Evolutionary conservation across 805 yeast species (phyloP), one percentile per base, ranked within the genome.

Genomic region (Yamadazyma nakazawae): DNA sequence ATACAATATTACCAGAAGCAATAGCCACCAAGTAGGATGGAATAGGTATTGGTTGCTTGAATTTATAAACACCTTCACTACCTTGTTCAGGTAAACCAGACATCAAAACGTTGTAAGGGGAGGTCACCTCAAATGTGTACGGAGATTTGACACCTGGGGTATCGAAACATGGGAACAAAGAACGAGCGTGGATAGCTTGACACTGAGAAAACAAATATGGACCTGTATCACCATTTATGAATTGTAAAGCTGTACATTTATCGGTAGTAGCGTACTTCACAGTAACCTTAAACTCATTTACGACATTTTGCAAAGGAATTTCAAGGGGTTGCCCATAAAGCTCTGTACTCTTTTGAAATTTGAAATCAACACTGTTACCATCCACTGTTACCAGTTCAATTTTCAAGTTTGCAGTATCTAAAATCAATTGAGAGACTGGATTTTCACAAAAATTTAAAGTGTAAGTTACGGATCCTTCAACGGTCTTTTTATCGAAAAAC

Each of bases 151-250:
- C 57, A 3, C 61, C 65, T 5, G 71, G 71, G 2, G 70, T 66
- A 46, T 66, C 71, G 50, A 66, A 66, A 48, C 71, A 63, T 2
- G 71, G 71, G 53, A 64, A 66, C 43, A 66, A 54, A 26, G 66
- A 61, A 34, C 71, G 55, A 24, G 70, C 71, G 45, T 66, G 71
- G 42, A 64, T 64, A 34, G 68, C 60, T 51, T 66, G 65, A 49
- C 72, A 64, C 51, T 66, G 72, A 25, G 69, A 66, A 49, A 66
- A 66, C 43, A 66, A 51, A 52, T 61, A 66, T 1, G 68, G 67
- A 17, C 66, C 69, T 3, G 60, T 59, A 42, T 66, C 65, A 17
- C 68, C 68, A 37, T 62, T 57, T 42, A 66, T 60, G 40, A 66
- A 66, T 52, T 66, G 72, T 30, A 66, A 49, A 5, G 72, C 69